Evolutionary conservation across 1,284 basidiomycete genomes (phyloP).

Genomic region (Moesziomyces sp.): DNA sequence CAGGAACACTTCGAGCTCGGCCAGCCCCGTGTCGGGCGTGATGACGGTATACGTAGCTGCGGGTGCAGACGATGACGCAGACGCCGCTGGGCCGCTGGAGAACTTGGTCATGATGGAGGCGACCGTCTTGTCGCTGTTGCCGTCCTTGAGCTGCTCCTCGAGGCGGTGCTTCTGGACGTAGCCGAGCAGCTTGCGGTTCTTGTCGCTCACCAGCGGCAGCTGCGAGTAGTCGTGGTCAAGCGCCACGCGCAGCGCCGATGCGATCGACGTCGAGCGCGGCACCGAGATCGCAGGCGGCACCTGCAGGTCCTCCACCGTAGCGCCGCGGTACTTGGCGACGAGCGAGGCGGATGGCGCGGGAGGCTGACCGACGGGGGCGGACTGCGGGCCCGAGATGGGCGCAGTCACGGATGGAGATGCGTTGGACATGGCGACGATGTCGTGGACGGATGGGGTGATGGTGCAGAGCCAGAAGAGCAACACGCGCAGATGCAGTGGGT

Average conservation of each 20-base stretch:
- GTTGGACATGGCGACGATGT: slow-evolving; percentile 20
- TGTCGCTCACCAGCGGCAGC: slow-evolving; percentile 55
- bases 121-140: slow-evolving; percentile 40
- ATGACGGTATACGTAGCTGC: slow-evolving; percentile 58
- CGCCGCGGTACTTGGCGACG: slow-evolving; percentile 57
- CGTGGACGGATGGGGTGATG: not conserved
- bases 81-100: slow-evolving; percentile 27
- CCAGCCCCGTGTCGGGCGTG: slow-evolving; percentile 61
- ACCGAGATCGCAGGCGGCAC: slow-evolving; percentile 62
- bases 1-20: slow-evolving; percentile 63
- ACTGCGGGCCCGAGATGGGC: slow-evolving; percentile 55
- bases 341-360: slow-evolving; percentile 46
- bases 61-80: slow-evolving; percentile 15
- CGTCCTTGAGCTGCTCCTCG: slow-evolving; percentile 40
- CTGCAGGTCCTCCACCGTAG: slow-evolving; percentile 61
- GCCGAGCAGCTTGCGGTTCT: slow-evolving; percentile 55
- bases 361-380: slow-evolving; percentile 42
- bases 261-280: slow-evolving; percentile 40
- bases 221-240: slow-evolving; percentile 64
- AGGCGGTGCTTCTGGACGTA: slow-evolving; percentile 61
- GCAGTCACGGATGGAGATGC: slow-evolving; percentile 43
- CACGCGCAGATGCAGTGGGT: slow-evolving; percentile 2
- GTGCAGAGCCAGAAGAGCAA: slow-evolving; percentile 6
- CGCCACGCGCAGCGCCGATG: slow-evolving; percentile 49
- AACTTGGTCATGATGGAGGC: slow-evolving; percentile 55